Conservation (phyloP, 2,329 filamentous ascomycete genomes). For the Talaromyces sp. region DNA sequence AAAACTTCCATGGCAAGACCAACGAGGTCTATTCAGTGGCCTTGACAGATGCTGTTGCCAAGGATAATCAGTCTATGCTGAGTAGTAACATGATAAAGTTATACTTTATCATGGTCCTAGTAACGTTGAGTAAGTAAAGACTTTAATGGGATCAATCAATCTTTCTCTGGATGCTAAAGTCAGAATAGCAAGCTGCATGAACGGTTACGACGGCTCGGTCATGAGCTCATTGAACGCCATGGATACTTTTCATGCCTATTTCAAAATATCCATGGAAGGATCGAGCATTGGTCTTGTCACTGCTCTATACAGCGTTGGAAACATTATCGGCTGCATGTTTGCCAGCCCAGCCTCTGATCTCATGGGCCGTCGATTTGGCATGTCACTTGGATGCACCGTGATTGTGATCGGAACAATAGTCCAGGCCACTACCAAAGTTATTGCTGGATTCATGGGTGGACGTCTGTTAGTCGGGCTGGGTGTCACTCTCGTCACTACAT, state of each 20-base stretch:
- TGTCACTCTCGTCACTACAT: constrained; percentile 31
- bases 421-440: constrained; percentile 20
- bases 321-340: constrained; percentile 42
- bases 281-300: constrained; percentile 43
- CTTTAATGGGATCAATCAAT: background rate
- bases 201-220: constrained; percentile 24
- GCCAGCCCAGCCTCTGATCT: constrained; percentile 43
- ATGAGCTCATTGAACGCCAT: constrained; percentile 45
- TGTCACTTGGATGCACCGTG: constrained; percentile 37
- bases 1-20: constrained; percentile 3
- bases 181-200: constrained; percentile 17
- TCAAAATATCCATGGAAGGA: constrained; percentile 31
- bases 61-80: background rate
- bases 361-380: constrained; percentile 40
- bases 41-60: constrained; percentile 3
- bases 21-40: constrained; percentile 6
- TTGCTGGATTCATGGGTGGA: constrained; percentile 26
- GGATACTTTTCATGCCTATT: constrained; percentile 40
- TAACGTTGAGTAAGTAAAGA: constrained; percentile 1
- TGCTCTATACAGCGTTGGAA: constrained; percentile 40
- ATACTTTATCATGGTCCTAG: background rate
- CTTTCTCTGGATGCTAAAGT: background rate
- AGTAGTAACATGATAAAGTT: background rate
- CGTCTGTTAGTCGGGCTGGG: constrained; percentile 32
- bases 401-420: constrained; percentile 25